phyloP scores from a whole-genome alignment of 306 rosid genomes.

The Mimosa pudica region DNA sequence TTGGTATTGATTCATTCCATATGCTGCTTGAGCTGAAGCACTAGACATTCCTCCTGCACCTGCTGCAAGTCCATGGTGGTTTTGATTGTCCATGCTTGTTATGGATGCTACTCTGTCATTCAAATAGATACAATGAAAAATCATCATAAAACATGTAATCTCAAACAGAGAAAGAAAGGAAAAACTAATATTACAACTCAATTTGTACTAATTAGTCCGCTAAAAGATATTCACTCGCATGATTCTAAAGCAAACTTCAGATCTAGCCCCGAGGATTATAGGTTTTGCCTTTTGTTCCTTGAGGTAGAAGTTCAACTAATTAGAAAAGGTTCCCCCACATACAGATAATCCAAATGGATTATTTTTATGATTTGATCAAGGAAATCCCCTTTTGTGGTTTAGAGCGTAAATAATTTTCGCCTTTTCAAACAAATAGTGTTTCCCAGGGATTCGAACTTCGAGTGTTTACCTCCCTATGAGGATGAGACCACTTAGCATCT shows the following conservation, averaged over 20 bases:
- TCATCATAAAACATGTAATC: background rate
- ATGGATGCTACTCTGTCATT: constrained; percentile 2
- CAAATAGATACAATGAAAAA: background rate
- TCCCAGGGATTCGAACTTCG: no score
- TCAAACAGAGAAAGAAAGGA: background rate
- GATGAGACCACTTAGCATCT: no score
- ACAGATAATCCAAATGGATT: background rate
- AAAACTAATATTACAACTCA: background rate
- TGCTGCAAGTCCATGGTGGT: constrained; percentile 40
- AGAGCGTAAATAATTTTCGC: no score
- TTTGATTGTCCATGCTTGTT: constrained; percentile 52
- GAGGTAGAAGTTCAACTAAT: background rate
- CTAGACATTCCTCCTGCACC: constrained; percentile 27
- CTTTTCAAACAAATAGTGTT: no score
- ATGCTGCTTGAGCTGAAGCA: constrained; percentile 37
- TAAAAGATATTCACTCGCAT: background rate
- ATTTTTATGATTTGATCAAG: no score
- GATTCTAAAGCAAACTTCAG: background rate
- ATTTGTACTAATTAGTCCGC: background rate
- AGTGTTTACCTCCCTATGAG: no score
- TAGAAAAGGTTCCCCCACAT: background rate
- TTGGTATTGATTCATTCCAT: constrained; percentile 41
- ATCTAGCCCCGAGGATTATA: background rate
- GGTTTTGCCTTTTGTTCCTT: background rate
- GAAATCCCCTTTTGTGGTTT: no score